Conservation (phyloP, 2,329 filamentous ascomycete species). For the Hypoxylon sp. region DNA sequence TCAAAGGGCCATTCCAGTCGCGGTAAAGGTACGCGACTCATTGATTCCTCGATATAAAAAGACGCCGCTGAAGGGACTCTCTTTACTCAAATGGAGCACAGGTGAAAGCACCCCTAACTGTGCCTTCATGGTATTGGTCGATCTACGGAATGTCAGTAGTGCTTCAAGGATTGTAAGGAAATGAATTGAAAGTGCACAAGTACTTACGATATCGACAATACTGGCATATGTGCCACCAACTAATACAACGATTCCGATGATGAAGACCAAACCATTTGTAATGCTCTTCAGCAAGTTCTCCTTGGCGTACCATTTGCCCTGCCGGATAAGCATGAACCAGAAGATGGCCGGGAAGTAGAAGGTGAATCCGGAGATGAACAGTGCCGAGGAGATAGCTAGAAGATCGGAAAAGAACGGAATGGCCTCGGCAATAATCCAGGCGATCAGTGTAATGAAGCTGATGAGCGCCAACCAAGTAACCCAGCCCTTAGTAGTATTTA, state of each 20-base stretch:
- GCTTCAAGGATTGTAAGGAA: neutral
- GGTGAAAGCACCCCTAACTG: slow-evolving; percentile 49
- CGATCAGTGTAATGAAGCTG: slow-evolving; percentile 70
- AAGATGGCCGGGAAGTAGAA: slow-evolving; percentile 57
- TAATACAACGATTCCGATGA: slow-evolving; percentile 53
- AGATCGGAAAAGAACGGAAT: slow-evolving; percentile 81
- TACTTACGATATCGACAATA: slow-evolving; percentile 55
- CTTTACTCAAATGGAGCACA: slow-evolving; percentile 46
- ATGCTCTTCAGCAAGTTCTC: slow-evolving; percentile 49
- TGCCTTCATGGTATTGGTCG: slow-evolving; percentile 44
- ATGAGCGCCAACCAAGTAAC: slow-evolving; percentile 72
- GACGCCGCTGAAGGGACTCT: slow-evolving; percentile 1
- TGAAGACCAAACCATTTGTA: slow-evolving; percentile 50
- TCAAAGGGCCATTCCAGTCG: slow-evolving; percentile 25
- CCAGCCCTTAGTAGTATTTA: slow-evolving; percentile 56
- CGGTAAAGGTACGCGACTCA: slow-evolving; percentile 9
- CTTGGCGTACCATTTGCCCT: slow-evolving; percentile 51
- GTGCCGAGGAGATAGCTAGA: slow-evolving; percentile 67
- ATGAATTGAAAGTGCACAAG: neutral
- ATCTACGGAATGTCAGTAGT: slow-evolving; percentile 44
- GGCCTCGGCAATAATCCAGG: slow-evolving; percentile 79
- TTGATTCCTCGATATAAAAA: slow-evolving; percentile 8
- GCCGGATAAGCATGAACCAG: slow-evolving; percentile 55
- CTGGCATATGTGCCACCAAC: slow-evolving; percentile 55
- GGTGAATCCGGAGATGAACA: slow-evolving; percentile 66